Conservation (phyloP, 2,329 filamentous ascomycete genomes). For the Cladosporium sp. region DNA sequence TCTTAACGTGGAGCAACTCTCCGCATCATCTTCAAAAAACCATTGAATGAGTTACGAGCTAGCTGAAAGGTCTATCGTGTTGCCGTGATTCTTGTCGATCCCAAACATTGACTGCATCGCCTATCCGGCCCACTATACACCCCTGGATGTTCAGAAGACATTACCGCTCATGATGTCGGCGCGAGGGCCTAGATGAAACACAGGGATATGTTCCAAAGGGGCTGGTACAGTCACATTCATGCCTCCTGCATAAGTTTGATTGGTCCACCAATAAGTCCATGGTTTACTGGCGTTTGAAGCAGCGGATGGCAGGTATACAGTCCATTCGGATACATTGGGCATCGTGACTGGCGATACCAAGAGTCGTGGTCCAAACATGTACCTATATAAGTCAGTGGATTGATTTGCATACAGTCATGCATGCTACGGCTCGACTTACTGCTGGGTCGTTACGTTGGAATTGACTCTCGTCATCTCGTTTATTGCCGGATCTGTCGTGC, state of each 20-base stretch:
- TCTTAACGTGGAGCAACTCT: too few relatives aligned
- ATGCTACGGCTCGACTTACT: not conserved
- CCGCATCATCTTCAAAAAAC: too few relatives aligned
- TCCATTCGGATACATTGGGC: conserved; percentile 35
- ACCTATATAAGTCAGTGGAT: not conserved
- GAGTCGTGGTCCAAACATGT: conserved; percentile 17
- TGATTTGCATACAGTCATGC: not conserved
- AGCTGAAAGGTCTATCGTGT: too few relatives aligned
- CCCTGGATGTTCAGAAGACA: not conserved
- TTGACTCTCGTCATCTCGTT: conserved; percentile 24
- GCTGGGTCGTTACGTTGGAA: conserved; percentile 33
- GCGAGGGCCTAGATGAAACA: conserved; percentile 26
- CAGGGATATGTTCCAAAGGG: conserved; percentile 28
- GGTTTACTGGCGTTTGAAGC: conserved; percentile 22
- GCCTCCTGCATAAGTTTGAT: conserved; percentile 36
- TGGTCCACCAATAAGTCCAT: conserved; percentile 42
- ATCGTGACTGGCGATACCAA: conserved; percentile 35
- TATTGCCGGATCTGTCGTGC: conserved; percentile 27
- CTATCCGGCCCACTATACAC: too few relatives aligned
- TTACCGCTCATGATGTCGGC: not conserved
- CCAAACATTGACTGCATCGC: too few relatives aligned
- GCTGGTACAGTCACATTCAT: conserved; percentile 28
- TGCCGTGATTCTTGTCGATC: too few relatives aligned
- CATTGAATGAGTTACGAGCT: too few relatives aligned
- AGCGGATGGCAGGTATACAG: conserved; percentile 34